Evolutionary conservation across 805 yeast genomes (phyloP).

Genomic region (Metschnikowia corniflorae): DNA sequence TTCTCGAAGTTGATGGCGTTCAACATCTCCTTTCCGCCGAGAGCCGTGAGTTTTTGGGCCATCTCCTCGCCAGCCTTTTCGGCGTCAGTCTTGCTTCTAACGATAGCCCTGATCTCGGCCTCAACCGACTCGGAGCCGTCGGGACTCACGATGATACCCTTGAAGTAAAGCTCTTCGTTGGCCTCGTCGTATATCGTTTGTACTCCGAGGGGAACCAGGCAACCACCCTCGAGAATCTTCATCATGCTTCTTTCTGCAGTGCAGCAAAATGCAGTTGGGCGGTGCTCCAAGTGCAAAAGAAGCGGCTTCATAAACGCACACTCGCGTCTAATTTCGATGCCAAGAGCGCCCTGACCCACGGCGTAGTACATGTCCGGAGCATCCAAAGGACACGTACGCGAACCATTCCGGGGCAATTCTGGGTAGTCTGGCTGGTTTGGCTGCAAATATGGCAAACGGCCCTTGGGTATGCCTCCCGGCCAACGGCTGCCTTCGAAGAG

Average conservation of each 20-base stretch:
- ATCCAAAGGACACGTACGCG: slow-evolving; percentile 64
- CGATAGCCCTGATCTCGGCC: slow-evolving; percentile 39
- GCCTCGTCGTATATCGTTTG: slow-evolving; percentile 49
- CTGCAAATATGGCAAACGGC: slow-evolving; percentile 22
- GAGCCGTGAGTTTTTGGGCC: slow-evolving; percentile 61
- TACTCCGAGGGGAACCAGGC: slow-evolving; percentile 96
- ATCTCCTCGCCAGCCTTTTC: slow-evolving; percentile 63
- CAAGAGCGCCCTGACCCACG: slow-evolving; percentile 98
- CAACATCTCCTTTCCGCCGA: slow-evolving; percentile 81
- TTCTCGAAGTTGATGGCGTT: slow-evolving; percentile 74
- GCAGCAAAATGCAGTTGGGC: slow-evolving; percentile 68
- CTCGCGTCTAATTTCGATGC: slow-evolving; percentile 77
- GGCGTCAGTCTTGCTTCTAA: slow-evolving; percentile 55
- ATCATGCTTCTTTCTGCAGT: slow-evolving; percentile 83
- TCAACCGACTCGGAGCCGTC: slow-evolving; percentile 76
- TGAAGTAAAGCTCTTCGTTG: slow-evolving; percentile 47
- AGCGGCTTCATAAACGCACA: slow-evolving; percentile 59
- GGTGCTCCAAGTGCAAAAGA: slow-evolving; percentile 62
- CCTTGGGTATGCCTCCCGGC: slow-evolving; percentile 34
- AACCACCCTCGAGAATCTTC: slow-evolving; percentile 93
- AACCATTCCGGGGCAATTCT: slow-evolving; percentile 12
- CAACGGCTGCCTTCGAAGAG: slow-evolving; percentile 26
- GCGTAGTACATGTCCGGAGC: slow-evolving; percentile 88
- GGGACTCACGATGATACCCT: slow-evolving; percentile 76
- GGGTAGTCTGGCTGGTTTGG: not conserved